Evolutionary conservation across 129 eudicot species (phyloP).

Genomic region (Arctium lappa): DNA sequence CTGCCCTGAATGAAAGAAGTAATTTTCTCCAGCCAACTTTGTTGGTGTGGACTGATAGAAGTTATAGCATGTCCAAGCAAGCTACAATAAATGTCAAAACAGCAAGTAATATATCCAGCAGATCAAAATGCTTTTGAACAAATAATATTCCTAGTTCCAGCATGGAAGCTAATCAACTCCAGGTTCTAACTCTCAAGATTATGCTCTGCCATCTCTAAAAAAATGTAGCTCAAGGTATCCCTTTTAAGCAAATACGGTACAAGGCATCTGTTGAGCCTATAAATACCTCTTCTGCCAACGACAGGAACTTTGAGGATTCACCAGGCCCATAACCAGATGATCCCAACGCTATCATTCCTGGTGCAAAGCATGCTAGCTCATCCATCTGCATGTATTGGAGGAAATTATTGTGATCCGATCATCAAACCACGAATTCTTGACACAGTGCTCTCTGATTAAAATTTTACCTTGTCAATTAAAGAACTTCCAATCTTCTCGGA

Average conservation of each 20-base stretch:
- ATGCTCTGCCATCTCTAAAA: not conserved
- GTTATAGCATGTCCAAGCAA: slow-evolving; percentile 99
- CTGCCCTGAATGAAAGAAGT: slow-evolving; percentile 87
- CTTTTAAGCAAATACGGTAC: not conserved
- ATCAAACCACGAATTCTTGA: not conserved
- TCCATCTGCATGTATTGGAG: slow-evolving; percentile 60
- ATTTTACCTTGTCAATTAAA: slow-evolving; percentile 66
- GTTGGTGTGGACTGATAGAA: slow-evolving; percentile 98
- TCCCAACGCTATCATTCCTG: slow-evolving; percentile 95
- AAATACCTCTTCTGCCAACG: slow-evolving; percentile 88
- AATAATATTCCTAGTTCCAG: not conserved
- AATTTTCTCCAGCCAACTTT: slow-evolving; percentile 98
- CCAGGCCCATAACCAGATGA: slow-evolving; percentile 78
- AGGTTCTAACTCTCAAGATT: not conserved
- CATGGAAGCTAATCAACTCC: not conserved
- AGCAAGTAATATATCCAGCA: slow-evolving; percentile 2
- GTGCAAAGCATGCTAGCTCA: slow-evolving; percentile 94
- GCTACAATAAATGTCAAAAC: slow-evolving; percentile 46
- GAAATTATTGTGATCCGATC: not conserved
- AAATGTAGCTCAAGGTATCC: not conserved
- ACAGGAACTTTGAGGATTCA: slow-evolving; percentile 54
- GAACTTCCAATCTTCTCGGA: slow-evolving; percentile 84
- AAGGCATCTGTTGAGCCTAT: not conserved
- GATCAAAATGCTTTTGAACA: not conserved
- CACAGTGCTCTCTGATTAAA: not conserved